Evolutionary conservation across 495 filamentous ascomycete species (phyloP), one percentile per base, ranked within the genome.

Genomic region (Polyplosphaeria fusca): DNA sequence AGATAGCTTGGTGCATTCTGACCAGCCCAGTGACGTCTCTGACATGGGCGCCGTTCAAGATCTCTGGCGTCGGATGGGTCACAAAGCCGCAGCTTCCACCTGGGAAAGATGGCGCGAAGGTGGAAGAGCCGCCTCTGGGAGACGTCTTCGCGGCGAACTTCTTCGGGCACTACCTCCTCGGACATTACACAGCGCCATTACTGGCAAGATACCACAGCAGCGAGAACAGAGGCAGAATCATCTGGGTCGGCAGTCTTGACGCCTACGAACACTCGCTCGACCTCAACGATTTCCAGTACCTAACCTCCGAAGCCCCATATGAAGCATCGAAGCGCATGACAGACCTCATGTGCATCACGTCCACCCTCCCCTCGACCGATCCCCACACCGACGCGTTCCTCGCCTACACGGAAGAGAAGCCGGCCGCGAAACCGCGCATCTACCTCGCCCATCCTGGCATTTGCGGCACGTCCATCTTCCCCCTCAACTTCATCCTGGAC

Each of bases 91-190:
- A 68, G 60, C 53, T 61, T 40, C 54, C 46, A 24, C 38, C 46
- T 41, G 26, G 16, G 5, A 26, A 16, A 23, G 41, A 60, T 14
- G 53, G 48, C 3, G 50, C 46, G 18, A 35, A 51, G 43, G 23
- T 13, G 0, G 57, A 71, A 4, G 81, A 86, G 51, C 80, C 82
- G 0, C 71, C 74, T 0, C 72, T 97, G 0, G 94, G 90, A 2
- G 73, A 85, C 47, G 80, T 96, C 5, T 98, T 96, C 70, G 86
- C 84, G 69, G 83, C 90, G 47, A 97, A 97, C 66, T 80, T 95
- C 25, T 95, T 98, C 66, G 93, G 94, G 0, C 93, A 97, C 71
- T 97, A 98, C 68, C 74, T 96, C 60, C 85, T 98, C 18, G 80
- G 80, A 16, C 91, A 95, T 68, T 84, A 85, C 52, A 76, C 96